Evolutionary conservation across 331 rosid genomes (phyloP), one percentile per base, ranked within the genome.

Genomic region (Pyrus hybrid): DNA sequence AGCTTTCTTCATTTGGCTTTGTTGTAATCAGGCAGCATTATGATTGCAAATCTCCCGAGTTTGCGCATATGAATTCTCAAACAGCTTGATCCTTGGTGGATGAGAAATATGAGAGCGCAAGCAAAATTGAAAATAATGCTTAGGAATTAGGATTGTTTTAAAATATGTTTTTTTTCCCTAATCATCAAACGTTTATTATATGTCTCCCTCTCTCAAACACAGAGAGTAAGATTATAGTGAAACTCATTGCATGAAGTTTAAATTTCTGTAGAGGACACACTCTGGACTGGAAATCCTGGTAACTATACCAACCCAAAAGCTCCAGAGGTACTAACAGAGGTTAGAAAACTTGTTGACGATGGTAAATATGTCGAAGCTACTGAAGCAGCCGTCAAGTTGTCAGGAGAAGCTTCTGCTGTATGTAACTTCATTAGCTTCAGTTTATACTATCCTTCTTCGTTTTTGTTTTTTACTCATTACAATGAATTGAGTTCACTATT

Each of bases 211-310:
- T 43, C 17, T 13, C 5, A 43, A 13, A 43, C 51, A 43, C 17
- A 11, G 45, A 37, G 13, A 41, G 47, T 61, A 22, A 25, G 10
- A 37, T 72, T 69, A 6, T 30, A 17, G 65, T 22, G 71, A 41
- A 41, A 60, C 18, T 77, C 47, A 64, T 63, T 13, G 45, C 74
- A 17, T 41, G 21, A 13, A 63, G 63, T 79, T 74, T 71, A 20
- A 68, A 18, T 87, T 85, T 45, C 66, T 60, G 74, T 53, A 93
- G 98, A 93, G 86, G 97, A 91, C 77, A 93, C 98, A 1, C 93
- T 93, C 63, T 93, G 98, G 98, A 93, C 98, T 56, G 98, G 97
- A 54, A 77, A 20, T 30, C 98, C 98, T 32, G 93, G 86, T 9
- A 22, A 90, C 80, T 91, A 93, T 76, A 88, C 96, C 70, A 86